Evolutionary conservation across 208 protist species (phyloP), one percentile per base, ranked within the genome.

Genomic region (Leishmania braziliensis): DNA sequence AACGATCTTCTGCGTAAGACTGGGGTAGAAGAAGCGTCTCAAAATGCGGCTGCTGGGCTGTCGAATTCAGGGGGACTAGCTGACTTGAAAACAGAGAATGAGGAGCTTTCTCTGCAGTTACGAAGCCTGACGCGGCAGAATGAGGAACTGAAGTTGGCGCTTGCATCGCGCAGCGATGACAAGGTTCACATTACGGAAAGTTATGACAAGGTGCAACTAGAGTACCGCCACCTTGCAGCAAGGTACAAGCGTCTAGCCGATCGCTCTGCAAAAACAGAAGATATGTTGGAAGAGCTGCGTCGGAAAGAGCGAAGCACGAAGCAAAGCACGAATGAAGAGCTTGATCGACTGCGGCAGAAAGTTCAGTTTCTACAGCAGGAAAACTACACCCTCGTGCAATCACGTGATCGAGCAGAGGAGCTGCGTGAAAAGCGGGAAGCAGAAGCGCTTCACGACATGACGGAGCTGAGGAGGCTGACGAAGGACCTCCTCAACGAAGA

Each of bases 221-320:
- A 97, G 75, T 95, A 95, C 75, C 90, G 90, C n/a, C 94, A 97
- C 70, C 83, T 97, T 29, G 90, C 91, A 9, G 72, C 89, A 10
- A 86, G 85, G 29, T 83, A 95, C 77, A 92, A 86, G 39, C 79
- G 88, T 33, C 84, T 95, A 46, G 71, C 89, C 10, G 93, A 97
- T 84, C 91, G 86, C 23, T 80, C 77, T 36, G 62, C 79, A 18
- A 93, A 91, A 68, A 85, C 81, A 5, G 85, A 91, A 56, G 86
- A 92, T 66, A 88, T 90, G 71, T 56, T 97, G 56, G 73, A 82
- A 14, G 89, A 92, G 68, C 68, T 91, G 73, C 86, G 83, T 8
- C 58, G 76, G 39, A 86, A 82, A 74, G 92, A 93, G 62, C 72
- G 85, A 14, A 56, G 46, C 12, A 88, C 84, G 50, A 80, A 77